These are phyloP conservation scores for Coemansia sp. DNA, from an alignment of 192 early-diverging fungal genomes.

Conservation along the genomic window DNA sequence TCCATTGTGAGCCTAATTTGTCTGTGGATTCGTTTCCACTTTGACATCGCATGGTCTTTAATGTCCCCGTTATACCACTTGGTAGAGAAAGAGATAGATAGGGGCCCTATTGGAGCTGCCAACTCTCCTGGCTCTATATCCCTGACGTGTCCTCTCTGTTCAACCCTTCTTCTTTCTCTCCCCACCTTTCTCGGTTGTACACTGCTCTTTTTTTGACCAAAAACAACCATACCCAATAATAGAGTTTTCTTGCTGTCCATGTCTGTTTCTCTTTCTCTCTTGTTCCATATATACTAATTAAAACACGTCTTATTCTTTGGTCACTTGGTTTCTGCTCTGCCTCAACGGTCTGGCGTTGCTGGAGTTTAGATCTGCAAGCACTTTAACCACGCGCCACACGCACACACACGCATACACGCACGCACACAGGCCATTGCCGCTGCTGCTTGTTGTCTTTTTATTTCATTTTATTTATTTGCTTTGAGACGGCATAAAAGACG, in stretches of 20 bases:
- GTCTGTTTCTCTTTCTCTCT: not conserved
- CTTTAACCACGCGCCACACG: conserved; percentile 8
- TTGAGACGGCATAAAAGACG: not conserved
- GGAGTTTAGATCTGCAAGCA: not conserved
- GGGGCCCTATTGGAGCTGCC: not conserved
- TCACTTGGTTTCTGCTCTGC: conserved; percentile 2
- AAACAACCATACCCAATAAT: not conserved
- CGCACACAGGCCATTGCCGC: not conserved
- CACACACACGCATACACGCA: not conserved
- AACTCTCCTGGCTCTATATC: conserved; percentile 1
- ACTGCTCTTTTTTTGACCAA: not conserved
- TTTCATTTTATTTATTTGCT: not conserved
- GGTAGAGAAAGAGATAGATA: no score
- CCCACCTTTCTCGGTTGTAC: not conserved
- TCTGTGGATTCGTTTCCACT: not conserved
- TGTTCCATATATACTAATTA: not conserved
- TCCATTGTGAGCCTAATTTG: not conserved
- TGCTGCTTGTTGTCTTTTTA: not conserved
- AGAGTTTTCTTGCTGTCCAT: not conserved
- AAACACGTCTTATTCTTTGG: not conserved
- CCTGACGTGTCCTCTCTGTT: not conserved
- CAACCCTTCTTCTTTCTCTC: not conserved
- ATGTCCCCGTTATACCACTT: conserved; percentile 5
- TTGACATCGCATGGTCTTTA: not conserved
- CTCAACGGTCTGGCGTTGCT: not conserved